A percentile compares a stretch with the other conserved stretches of the same genome.
These are phyloP conservation scores for Rhodamnia rubescens DNA, from an alignment of 345 rosid species.

Conservation along the genomic window DNA sequence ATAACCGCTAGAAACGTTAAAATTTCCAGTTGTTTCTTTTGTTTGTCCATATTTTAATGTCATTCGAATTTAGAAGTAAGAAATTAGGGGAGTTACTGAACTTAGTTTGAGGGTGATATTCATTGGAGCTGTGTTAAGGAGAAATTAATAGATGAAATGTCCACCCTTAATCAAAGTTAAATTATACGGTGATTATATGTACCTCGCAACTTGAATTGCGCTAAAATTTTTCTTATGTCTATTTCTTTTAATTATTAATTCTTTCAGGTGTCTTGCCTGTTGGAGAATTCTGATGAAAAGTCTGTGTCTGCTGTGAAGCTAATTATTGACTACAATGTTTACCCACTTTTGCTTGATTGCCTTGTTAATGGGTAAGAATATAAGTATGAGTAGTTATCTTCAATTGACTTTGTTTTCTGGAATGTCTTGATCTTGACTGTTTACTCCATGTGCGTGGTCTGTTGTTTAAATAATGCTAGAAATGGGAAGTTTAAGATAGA, in stretches of 20 bases:
- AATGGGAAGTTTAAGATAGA: not conserved
- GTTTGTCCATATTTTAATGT: not conserved
- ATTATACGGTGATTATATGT: not conserved
- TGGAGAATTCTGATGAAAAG: constrained; percentile 32
- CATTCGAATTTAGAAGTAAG: not conserved
- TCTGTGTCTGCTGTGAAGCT: constrained; percentile 39
- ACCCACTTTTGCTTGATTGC: constrained; percentile 73
- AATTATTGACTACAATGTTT: constrained; percentile 35
- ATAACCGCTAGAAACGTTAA: too few relatives aligned
- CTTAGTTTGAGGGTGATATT: not conserved
- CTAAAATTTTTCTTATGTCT: not conserved
- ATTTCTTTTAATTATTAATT: not conserved
- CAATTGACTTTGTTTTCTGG: not conserved
- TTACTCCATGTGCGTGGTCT: not conserved
- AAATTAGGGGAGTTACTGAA: not conserved
- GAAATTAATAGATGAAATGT: not conserved
- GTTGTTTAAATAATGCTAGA: not conserved
- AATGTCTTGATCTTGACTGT: not conserved
- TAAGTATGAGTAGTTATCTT: not conserved
- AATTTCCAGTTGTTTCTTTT: not conserved
- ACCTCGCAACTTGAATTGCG: not conserved
- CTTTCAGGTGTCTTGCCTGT: constrained; percentile 51
- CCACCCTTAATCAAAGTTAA: not conserved
- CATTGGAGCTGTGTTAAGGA: not conserved
- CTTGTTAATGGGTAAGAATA: constrained; percentile 43